Base-by-base conservation (phyloP, 257 asterid species). In the Scutellaria baicalensis region DNA sequence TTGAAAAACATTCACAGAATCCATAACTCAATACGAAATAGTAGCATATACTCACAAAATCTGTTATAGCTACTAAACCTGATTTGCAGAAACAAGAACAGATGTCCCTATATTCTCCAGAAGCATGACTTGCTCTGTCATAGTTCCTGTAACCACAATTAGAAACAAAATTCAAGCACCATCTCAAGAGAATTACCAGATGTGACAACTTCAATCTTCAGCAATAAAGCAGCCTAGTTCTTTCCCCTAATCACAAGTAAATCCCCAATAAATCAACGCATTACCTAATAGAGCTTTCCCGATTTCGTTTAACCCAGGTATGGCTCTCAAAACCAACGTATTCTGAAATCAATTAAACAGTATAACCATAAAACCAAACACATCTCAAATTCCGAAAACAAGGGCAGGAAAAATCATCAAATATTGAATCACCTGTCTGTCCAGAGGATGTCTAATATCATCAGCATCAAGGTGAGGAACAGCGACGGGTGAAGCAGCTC, bases 71-170 rank as follows among this genome's bases (percentile, higher is more conserved):
- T 56, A 23, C 59, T 20, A 23, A 35, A 89, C 98, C 96, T 93
- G 98, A 56, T 87, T 86, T 69, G 83, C 73, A 1, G 93, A 87
- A 49, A 90, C 97, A 67, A 90, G 96, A 84, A 93, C 80, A 14
- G 98, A 93, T 31, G 98, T 90, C 64, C 90, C 98, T 62, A 93
- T 93, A 81, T 93, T 93, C 90, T 93, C 98, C 79, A 93, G 84
- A 83, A 93, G 90, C 98, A 93, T 88, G 71, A 93, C 92, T 78
- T 93, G 98, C 84, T 90, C 98, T 8, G 96, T 58, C 31, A 88
- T 90, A 72, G 88, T 76, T 65, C 98, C 98, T 92, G 93, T 9
- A 56, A 74, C 23, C 70, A 64, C 51, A 56, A 59, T 18, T 45
- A 8, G 0, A 61, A 67, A 10, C 35, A 9, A 23, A 38, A 42